Percentiles rank a stretch among this genome's conserved stretches.
These are phyloP conservation scores for Hericium erinaceus DNA, from an alignment of 768 basidiomycete genomes.

Conservation along the genomic window DNA sequence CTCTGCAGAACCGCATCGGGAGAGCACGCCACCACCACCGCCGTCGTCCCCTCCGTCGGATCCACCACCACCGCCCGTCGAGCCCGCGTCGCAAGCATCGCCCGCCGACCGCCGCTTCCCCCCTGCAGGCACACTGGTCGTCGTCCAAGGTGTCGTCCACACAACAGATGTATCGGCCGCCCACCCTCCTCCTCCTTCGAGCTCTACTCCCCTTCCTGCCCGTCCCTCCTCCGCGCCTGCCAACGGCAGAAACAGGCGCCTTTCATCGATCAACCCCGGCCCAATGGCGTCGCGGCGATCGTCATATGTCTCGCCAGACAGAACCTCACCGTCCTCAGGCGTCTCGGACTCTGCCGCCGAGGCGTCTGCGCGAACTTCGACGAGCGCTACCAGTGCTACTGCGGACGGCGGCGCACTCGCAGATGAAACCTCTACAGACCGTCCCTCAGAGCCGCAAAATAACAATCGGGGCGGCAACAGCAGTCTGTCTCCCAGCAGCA, in stretches of 20 bases:
- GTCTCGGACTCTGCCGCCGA: not conserved
- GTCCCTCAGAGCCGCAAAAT: too few relatives aligned
- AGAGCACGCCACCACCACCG: slow-evolving; percentile 5
- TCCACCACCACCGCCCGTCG: too few relatives aligned
- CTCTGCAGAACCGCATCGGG: slow-evolving; percentile 9
- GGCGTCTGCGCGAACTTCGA: slow-evolving; percentile 1
- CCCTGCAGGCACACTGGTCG: slow-evolving; percentile 69
- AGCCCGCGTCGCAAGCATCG: too few relatives aligned
- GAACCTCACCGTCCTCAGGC: not conserved
- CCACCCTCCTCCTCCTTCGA: not conserved
- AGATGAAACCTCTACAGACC: too few relatives aligned
- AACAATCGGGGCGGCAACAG: too few relatives aligned
- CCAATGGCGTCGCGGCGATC: slow-evolving; percentile 13
- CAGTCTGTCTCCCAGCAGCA: slow-evolving; percentile 57
- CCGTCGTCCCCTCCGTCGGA: too few relatives aligned
- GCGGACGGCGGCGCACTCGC: not conserved
- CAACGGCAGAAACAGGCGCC: not conserved
- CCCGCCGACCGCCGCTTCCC: slow-evolving; percentile 41
- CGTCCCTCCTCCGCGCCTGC: slow-evolving; percentile 5
- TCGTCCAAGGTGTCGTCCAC: slow-evolving; percentile 78
- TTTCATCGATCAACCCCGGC: slow-evolving; percentile 7
- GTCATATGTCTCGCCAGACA: slow-evolving; percentile 9
- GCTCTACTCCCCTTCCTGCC: slow-evolving; percentile 4
- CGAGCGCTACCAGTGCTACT: not conserved
- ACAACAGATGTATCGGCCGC: slow-evolving; percentile 45